Evolutionary conservation across 345 rosid species (phyloP), one percentile per base, ranked within the genome.

Genomic region (Carallia brachiata): DNA sequence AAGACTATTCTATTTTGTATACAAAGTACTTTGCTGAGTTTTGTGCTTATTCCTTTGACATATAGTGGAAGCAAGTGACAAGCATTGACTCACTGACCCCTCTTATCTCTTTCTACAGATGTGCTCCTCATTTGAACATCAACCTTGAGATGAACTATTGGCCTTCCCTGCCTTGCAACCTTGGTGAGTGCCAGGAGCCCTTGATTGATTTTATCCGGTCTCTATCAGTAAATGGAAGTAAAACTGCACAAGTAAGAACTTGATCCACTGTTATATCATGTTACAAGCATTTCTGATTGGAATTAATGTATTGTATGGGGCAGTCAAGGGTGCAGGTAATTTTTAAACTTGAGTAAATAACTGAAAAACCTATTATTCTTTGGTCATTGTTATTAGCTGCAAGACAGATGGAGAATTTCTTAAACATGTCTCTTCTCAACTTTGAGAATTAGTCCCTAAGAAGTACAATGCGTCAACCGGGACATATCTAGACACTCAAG

Each of bases 61-160:
- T 64, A 79, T 73, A 7, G 74, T 79, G 3, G 60, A 55, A 23
- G 32, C 31, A 55, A 28, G 32, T 44, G 50, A 12, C 17, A 44
- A 44, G 16, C 50, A 55, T 55, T 27, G 13, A 8, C 27, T 55
- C 57, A 63, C 66, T 73, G 47, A 66, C 36, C 19, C 55, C 50
- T 48, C 30, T 44, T 52, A 56, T 74, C 56, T 47, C 68, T 57
- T 63, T 66, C 40, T 69, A 72, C 88, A 95, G 97, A 67, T 83
- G 84, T 68, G 92, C 99, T 83, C 97, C 96, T 75, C 93, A 88
- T 79, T 60, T 89, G 84, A 95, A 95, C 85, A 92, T 95, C 78
- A 95, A 95, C 75, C 94, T 95, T 58, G 88, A 95, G 82, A 95
- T 95, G 99, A 95, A 95, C 77, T 95, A 95, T 71, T 92, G 99